A percentile compares a stretch with the other conserved stretches of the same genome.
These are phyloP conservation scores for Puccinia polysora DNA, from an alignment of 1,284 basidiomycete species.

Conservation along the genomic window DNA sequence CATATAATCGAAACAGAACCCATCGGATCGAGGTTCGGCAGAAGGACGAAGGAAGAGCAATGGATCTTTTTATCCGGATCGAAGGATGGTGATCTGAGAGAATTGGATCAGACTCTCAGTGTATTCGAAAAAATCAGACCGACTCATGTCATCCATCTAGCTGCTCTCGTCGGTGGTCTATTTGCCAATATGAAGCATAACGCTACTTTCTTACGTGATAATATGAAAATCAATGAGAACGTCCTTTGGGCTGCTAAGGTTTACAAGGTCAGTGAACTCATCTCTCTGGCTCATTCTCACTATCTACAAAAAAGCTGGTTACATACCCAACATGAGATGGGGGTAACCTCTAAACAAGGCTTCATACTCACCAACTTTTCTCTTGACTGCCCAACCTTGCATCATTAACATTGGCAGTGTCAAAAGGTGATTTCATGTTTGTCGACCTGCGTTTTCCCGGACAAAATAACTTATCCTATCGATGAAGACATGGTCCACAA, in stretches of 20 bases:
- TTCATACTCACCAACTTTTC: conserved; percentile 7
- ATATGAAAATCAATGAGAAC: conserved; percentile 84
- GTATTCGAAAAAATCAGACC: conserved; percentile 81
- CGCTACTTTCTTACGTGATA: conserved; percentile 77
- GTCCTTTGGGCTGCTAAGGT: conserved; percentile 69
- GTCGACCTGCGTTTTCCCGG: conserved; percentile 82
- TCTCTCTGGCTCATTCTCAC: not conserved
- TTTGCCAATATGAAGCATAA: conserved; percentile 89
- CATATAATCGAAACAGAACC: conserved; percentile 72
- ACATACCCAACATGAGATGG: too few species aligned
- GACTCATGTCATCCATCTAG: conserved; percentile 78
- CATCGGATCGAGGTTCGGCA: conserved; percentile 69
- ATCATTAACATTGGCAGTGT: too few species aligned
- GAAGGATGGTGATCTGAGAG: conserved; percentile 68
- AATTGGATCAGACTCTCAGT: conserved; percentile 48
- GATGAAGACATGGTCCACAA: conserved; percentile 80
- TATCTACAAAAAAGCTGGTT: too few species aligned
- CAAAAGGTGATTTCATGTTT: conserved; percentile 76
- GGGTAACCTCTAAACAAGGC: not conserved
- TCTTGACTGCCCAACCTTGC: too few species aligned
- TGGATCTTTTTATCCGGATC: conserved; percentile 73
- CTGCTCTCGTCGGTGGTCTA: conserved; percentile 69
- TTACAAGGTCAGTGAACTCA: conserved; percentile 53
- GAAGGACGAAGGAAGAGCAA: conserved; percentile 62
- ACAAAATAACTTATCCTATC: conserved; percentile 74